Evolutionary conservation across 208 protist species (phyloP), one percentile per base, ranked within the genome.

Genomic region (Trypanosomatidae sp.): DNA sequence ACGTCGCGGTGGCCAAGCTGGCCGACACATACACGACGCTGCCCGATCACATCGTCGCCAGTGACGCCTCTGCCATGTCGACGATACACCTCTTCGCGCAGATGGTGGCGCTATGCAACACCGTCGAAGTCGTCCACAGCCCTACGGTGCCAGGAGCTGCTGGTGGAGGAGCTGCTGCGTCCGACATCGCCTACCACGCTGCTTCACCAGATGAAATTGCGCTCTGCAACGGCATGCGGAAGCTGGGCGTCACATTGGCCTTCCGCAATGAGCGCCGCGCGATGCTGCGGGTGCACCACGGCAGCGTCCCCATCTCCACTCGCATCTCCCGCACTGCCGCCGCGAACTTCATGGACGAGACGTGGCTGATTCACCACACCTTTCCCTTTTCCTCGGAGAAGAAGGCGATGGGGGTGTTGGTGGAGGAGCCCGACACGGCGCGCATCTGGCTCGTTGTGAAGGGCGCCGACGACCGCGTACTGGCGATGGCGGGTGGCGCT

Each of bases 141-240:
- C n/a, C 28, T 10, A 17, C 36, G n/a, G n/a, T n/a, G n/a, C n/a
- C n/a, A n/a, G n/a, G n/a, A 66, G 46, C 72, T 6, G 2, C 44
- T 3, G 44, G 17, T 17, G 39, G 17, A 1, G 9, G 30, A 28
- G 25, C 46, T 10, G 49, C 8, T 15, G 30, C 2, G 3, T 2
- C 49, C 4, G 59, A 8, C 8, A 59, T 88, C 30, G 58, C 30
- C 33, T 98, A 98, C 79, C 85, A 96, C 73, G 84, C 91, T 19
- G 80, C 94, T 22, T 98, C 95, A 19, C 97, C 97, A 8, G 98
- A 99, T 74, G 98, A 99, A 77, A 85, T 92, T 41, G 95, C 96
- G 22, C 82, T 99, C 19, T 96, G 98, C 66, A 65, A 60, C 22
- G 96, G 91, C 36, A 85, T 89, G 49, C 74, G 72, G 3, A 74